Evolutionary conservation across 1,284 basidiomycete genomes (phyloP).

Genomic region (Heterobasidion parviporum): DNA sequence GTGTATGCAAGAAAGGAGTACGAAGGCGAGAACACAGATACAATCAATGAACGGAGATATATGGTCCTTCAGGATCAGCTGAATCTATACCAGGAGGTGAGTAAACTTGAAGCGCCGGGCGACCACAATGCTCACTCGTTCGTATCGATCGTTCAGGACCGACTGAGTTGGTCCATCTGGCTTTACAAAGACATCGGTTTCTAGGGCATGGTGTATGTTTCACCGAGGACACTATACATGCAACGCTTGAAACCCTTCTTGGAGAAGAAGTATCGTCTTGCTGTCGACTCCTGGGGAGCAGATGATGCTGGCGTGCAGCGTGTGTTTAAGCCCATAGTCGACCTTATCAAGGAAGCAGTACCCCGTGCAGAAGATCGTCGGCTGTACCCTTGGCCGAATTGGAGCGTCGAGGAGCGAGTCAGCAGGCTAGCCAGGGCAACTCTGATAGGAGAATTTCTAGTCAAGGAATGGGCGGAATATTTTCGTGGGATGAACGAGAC

Average conservation of each 20-base stretch:
- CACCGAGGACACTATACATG: slow-evolving; percentile 66
- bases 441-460: slow-evolving; percentile 55
- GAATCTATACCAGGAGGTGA: slow-evolving; percentile 58
- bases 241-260: slow-evolving; percentile 54
- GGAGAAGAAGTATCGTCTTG: slow-evolving; percentile 52
- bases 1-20: slow-evolving; percentile 53
- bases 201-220: slow-evolving; percentile 75
- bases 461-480: slow-evolving; percentile 57
- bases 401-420: slow-evolving; percentile 36
- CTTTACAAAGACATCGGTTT: slow-evolving; percentile 82
- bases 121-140: not conserved
- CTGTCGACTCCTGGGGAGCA: slow-evolving; percentile 59
- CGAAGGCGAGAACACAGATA: slow-evolving; percentile 49
- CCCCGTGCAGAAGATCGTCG: slow-evolving; percentile 27
- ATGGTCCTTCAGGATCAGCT: slow-evolving; percentile 68
- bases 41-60: slow-evolving; percentile 59
- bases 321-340: slow-evolving; percentile 48
- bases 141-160: slow-evolving; percentile 34
- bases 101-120: not conserved
- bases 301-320: slow-evolving; percentile 38
- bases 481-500: slow-evolving; percentile 44
- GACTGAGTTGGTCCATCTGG: slow-evolving; percentile 77
- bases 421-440: slow-evolving; percentile 52
- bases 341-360: slow-evolving; percentile 43
- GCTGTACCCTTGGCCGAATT: slow-evolving; percentile 47